Base-by-base conservation (phyloP, 148 eudicot genomes). In the Mesembryanthemum crystallinum region DNA sequence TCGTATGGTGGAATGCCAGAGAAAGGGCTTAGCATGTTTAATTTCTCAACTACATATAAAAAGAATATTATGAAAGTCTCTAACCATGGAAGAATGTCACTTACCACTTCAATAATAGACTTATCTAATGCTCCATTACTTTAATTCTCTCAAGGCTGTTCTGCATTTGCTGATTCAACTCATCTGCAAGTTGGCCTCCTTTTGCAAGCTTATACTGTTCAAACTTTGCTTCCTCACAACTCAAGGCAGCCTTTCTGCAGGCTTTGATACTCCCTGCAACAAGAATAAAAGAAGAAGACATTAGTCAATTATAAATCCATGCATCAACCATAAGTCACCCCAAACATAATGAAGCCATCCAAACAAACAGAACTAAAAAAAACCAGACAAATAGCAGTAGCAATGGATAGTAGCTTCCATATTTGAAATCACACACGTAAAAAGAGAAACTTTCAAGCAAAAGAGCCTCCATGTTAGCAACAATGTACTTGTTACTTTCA, bases 141-240 rank as follows among this genome's bases (percentile, higher is more conserved):
- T 81, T 92, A 52, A 92, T 88, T 85, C 75, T 92, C 80, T 85
- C 94, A 57, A 89, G 86, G 75, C 82, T 85, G 57, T 85, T 86
- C 66, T 84, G 89, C 97, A 92, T 90, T 37, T 86, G 90, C 75
- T 82, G 81, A 51, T 82, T 83, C n/a, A 87, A 77, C 64, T 80
- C 86, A 27, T 80, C 79, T 20, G 88, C 81, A 77, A 87, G 76
- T n/a, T 78, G 78, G 79, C 60, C 88, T 66, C 92, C 92, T 60
- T 84, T 81, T 35, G 69, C 66, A 73, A 86, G 86, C 80, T 92
- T 90, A 78, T 83, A 86, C n/a, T 90, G 96, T 83, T 88, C 96
- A 73, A 88, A 90, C 82, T 94, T 94, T 73, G 83, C 82, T 74
- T 92, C 87, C 59, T 92, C 98, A 78, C 93, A 92, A 84, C 82